These are phyloP conservation scores for Citrus inodora DNA, from an alignment of 345 rosid genomes.

Conservation along the genomic window DNA sequence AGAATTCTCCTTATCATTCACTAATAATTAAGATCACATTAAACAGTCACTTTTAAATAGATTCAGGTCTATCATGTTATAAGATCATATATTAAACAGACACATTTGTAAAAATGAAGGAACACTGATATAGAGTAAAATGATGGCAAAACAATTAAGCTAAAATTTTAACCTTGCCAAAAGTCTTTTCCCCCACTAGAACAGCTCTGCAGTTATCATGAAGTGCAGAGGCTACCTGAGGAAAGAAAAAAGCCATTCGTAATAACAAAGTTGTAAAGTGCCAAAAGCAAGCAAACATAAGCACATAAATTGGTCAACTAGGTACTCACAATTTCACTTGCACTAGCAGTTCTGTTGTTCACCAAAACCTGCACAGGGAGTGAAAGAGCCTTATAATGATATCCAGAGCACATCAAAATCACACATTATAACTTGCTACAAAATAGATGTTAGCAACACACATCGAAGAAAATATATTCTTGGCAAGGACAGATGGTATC, in stretches of 20 bases:
- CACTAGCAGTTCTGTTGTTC: conserved; percentile 87
- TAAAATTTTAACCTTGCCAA: conserved; percentile 66
- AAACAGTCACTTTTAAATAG: neutral
- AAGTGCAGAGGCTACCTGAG: conserved; percentile 95
- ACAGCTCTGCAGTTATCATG: conserved; percentile 97
- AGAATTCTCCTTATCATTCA: neutral
- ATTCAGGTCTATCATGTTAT: neutral
- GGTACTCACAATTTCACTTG: conserved; percentile 87
- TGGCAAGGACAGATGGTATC: neutral
- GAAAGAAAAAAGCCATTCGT: conserved; percentile 13
- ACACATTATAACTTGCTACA: neutral
- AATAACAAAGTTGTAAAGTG: conserved; percentile 1
- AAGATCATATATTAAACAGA: neutral
- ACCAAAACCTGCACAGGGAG: conserved; percentile 65
- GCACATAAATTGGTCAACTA: conserved; percentile 1
- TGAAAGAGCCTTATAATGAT: neutral
- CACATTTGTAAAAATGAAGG: neutral
- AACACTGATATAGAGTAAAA: neutral
- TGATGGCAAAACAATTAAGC: neutral
- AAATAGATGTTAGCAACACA: neutral
- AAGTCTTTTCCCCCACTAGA: conserved; percentile 89
- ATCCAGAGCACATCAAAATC: neutral
- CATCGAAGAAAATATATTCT: neutral
- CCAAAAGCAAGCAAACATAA: neutral
- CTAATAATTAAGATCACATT: neutral